These are phyloP conservation scores for Trypanosoma melophagium DNA, from an alignment of 208 protist species.

Conservation along the genomic window DNA sequence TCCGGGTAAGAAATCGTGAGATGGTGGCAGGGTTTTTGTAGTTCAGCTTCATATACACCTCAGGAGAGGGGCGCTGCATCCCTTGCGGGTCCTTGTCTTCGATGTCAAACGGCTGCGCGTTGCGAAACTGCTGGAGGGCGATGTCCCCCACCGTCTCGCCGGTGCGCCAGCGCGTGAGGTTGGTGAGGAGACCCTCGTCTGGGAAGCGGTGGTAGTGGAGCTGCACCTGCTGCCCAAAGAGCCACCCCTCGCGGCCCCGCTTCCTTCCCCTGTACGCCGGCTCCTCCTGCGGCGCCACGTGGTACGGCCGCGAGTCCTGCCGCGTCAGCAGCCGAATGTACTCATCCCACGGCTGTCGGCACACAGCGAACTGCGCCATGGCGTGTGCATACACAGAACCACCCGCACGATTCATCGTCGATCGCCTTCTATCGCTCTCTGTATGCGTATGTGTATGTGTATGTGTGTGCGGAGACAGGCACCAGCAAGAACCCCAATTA, in stretches of 20 bases:
- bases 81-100: slow-evolving; percentile 85
- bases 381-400: slow-evolving; percentile 73
- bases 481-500: too few species aligned
- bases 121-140: slow-evolving; percentile 87
- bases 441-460: too few species aligned
- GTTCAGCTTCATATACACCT: slow-evolving; percentile 93
- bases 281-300: slow-evolving; percentile 71
- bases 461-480: too few species aligned
- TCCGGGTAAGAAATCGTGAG: slow-evolving; percentile 84
- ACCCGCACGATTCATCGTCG: too few species aligned
- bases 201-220: slow-evolving; percentile 89
- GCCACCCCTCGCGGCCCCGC: slow-evolving; percentile 82
- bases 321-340: slow-evolving; percentile 78
- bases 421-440: too few species aligned
- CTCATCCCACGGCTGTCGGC: slow-evolving; percentile 83
- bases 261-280: slow-evolving; percentile 84
- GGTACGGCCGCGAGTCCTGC: slow-evolving; percentile 73
- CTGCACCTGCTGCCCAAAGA: slow-evolving; percentile 88
- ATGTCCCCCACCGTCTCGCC: slow-evolving; percentile 86
- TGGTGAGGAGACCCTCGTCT: slow-evolving; percentile 85
- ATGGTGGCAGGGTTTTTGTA: slow-evolving; percentile 92
- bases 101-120: slow-evolving; percentile 87
- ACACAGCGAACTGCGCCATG: slow-evolving; percentile 73
- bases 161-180: slow-evolving; percentile 81
- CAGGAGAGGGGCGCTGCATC: slow-evolving; percentile 68